Evolutionary conservation across 2,329 filamentous ascomycete species (phyloP), one percentile per base, ranked within the genome.

Genomic region (Lojkania enalia): DNA sequence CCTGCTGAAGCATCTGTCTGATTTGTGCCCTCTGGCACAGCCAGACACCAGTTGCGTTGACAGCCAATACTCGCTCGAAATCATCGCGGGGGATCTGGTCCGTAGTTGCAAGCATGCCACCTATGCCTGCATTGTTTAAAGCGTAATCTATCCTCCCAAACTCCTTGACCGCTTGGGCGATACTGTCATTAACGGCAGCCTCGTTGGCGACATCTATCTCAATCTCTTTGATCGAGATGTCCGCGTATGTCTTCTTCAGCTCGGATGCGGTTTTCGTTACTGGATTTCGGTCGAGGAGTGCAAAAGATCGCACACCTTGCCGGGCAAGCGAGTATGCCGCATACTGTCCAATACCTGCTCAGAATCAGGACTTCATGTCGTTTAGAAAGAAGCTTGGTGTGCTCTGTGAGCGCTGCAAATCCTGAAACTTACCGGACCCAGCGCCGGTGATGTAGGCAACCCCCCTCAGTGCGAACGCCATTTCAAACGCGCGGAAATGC

Each of bases 41-140:
- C 74, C 78, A 83, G 0, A 83, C 75, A 3, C 80, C 81, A 32
- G 75, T 75, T 16, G 81, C 69, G 49, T 84, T 79, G 35, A 82
- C 65, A 44, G 75, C 71, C 2, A 83, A 53, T 1, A 83, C 70
- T 4, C 70, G 67, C 29, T 74, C 59, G 72, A 79, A 83, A 33
- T 79, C 76, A 1, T 69, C 67, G 38, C 76, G 67, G 1, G 67
- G 62, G 30, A 73, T 56, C 44, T 80, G 70, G 42, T 79, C 73
- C 0, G 78, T 81, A 1, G 63, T 61, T 13, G 56, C 61, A 20
- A 71, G 62, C 1, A 57, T 54, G 0, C 76, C 77, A 5, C 65
- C 66, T 19, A 82, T 72, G 2, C 79, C 80, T 1, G 80, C 80
- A 31, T 78, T 77, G 55, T 83, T 82, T 38, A 82, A 71, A 0